These are phyloP conservation scores for Penicillium hordei DNA, from an alignment of 2,329 filamentous ascomycete species.

Conservation along the genomic window DNA sequence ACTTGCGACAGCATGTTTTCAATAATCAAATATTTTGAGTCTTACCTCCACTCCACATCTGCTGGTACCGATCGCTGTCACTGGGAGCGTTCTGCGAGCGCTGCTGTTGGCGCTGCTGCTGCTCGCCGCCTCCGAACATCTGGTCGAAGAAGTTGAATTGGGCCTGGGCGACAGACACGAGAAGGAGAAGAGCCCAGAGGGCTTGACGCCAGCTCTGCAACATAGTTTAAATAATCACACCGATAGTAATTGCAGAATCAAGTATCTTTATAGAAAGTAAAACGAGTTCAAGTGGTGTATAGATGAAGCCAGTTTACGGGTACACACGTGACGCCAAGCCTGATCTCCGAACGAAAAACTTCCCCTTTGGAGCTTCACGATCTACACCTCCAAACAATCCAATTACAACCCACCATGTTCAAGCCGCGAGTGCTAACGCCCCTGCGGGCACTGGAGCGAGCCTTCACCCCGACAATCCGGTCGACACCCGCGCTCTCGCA, in stretches of 20 bases:
- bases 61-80: conserved; percentile 77
- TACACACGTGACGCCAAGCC: conserved; percentile 32
- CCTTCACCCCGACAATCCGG: conserved; percentile 34
- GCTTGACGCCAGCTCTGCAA: conserved; percentile 26
- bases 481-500: conserved; percentile 29
- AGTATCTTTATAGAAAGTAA: not conserved
- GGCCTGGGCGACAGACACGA: conserved; percentile 61
- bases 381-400: conserved; percentile 14
- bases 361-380: conserved; percentile 25
- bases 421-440: conserved; percentile 45
- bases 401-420: conserved; percentile 39
- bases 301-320: conserved; percentile 35
- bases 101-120: conserved; percentile 56
- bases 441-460: conserved; percentile 40
- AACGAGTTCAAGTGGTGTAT: conserved; percentile 1
- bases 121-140: conserved; percentile 74
- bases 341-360: conserved; percentile 30
- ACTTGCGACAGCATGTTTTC: not conserved
- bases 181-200: conserved; percentile 54
- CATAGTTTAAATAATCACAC: conserved; percentile 21
- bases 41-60: conserved; percentile 67
- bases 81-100: conserved; percentile 75
- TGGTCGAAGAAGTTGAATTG: conserved; percentile 99
- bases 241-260: not conserved
- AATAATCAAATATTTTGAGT: not conserved